Evolutionary conservation across 2,329 filamentous ascomycete genomes (phyloP).

Genomic region (Blumeriella jaapii): DNA sequence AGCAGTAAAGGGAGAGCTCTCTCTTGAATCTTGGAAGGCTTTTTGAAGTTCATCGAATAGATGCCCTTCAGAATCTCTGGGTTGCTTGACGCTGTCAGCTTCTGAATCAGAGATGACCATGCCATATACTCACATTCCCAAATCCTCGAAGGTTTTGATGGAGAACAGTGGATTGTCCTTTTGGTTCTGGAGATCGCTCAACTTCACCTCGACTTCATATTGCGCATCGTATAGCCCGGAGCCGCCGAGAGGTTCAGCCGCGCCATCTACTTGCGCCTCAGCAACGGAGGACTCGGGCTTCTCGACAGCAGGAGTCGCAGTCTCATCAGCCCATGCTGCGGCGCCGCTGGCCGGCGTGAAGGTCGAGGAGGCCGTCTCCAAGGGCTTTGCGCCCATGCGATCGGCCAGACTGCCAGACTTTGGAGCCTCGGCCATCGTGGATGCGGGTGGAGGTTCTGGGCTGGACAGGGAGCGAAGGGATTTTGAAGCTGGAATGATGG

Average conservation of each 20-base stretch:
- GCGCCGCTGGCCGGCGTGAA: conserved; percentile 11
- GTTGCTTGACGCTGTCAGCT: conserved; percentile 31
- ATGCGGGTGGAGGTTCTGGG: neutral
- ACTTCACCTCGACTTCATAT: conserved; percentile 84
- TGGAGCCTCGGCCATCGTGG: conserved; percentile 15
- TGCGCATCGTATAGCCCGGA: conserved; percentile 56
- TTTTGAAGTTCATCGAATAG: conserved; percentile 73
- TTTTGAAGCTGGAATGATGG: neutral
- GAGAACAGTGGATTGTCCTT: conserved; percentile 82
- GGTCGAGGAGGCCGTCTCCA: conserved; percentile 10
- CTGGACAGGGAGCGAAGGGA: no score
- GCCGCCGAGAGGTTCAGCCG: conserved; percentile 31
- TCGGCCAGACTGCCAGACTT: conserved; percentile 33
- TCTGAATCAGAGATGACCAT: neutral
- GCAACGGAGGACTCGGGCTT: conserved; percentile 8
- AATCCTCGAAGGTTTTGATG: conserved; percentile 69
- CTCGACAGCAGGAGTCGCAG: conserved; percentile 22
- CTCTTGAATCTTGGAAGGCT: conserved; percentile 97
- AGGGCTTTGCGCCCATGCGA: conserved; percentile 28
- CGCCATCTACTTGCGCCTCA: conserved; percentile 35
- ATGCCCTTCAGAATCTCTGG: conserved; percentile 65
- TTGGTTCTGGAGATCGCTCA: conserved; percentile 80
- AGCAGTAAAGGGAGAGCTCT: conserved; percentile 85
- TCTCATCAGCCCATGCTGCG: conserved; percentile 33
- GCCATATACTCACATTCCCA: conserved; percentile 58